Percentiles rank a stretch among this genome's conserved stretches.
Conservation (phyloP, 2,329 filamentous ascomycete genomes). For the Aspergillus persii region DNA sequence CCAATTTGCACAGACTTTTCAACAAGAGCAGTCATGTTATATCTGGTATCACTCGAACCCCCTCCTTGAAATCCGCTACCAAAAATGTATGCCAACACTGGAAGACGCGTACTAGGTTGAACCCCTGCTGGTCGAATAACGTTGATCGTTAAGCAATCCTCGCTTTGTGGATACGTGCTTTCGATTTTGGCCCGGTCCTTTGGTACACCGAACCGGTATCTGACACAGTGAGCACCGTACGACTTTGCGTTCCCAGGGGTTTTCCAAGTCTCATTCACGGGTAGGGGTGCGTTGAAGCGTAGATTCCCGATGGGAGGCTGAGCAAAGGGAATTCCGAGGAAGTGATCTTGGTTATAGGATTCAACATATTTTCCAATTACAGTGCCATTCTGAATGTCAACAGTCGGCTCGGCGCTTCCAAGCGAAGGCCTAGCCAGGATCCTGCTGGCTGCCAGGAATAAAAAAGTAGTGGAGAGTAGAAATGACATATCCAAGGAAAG, state of each 20-base stretch:
- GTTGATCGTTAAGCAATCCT: conserved; percentile 25
- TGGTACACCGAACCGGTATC: not conserved
- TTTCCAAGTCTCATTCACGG: conserved; percentile 13
- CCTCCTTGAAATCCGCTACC: conserved; percentile 45
- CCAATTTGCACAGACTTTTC: conserved; percentile 49
- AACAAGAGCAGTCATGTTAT: conserved; percentile 61
- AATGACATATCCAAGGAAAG: no score
- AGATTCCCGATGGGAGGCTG: conserved; percentile 12
- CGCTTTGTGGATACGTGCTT: conserved; percentile 5
- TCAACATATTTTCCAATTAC: conserved; percentile 9
- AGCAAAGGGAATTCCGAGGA: conserved; percentile 19
- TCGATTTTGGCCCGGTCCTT: not conserved
- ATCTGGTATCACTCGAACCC: conserved; percentile 35
- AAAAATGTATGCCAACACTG: conserved; percentile 22
- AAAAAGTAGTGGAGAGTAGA: no score
- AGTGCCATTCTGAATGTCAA: conserved; percentile 17
- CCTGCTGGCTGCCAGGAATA: no score
- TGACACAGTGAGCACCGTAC: conserved; percentile 1
- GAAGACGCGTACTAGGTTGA: conserved; percentile 3
- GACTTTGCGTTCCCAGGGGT: not conserved
- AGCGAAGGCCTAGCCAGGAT: no score
- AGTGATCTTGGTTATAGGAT: conserved; percentile 16
- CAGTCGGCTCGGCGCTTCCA: no score
- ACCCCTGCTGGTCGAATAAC: conserved; percentile 16
- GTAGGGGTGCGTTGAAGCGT: conserved; percentile 3